Evolutionary conservation across 2,329 filamentous ascomycete genomes (phyloP), one percentile per base, ranked within the genome.

Genomic region (Botrytis porri): DNA sequence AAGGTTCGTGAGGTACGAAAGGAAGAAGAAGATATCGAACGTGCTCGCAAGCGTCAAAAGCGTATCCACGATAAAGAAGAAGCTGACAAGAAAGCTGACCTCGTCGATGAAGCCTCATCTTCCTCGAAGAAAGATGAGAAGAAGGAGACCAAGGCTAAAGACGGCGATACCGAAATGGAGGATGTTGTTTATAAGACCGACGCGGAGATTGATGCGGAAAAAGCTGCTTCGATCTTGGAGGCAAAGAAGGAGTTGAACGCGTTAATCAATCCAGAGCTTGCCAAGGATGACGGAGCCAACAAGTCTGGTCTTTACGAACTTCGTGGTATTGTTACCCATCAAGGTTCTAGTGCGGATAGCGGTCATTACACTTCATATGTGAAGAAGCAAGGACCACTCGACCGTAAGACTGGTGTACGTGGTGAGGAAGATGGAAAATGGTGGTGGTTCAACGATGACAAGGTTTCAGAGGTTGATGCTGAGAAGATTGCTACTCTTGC

Each of bases 361-460:
- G 96, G 96, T 12, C 96, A 99, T 83, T 99, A 99, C 86, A 99
- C 97, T 7, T 92, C 95, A 0, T 99, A 97, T 81, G 93, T 99
- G 78, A 99, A 98, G 88, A 98, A 99, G 87, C 87, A 91, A 75
- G 91, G 88, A 0, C 84, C 86, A 16, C 84, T 93, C 73, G 92
- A 97, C 78, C 86, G 91, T 25, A 89, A 90, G 79, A 93, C 91
- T 32, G 94, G 93, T 77, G 93, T 94, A 85, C 86, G 89, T 79
- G 89, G 88, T 71, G 90, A 92, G 80, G 94, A 97, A 80, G 94
- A 97, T 80, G 94, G 93, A 77, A 97, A 94, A 79, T 99, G 96
- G 96, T 99, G 96, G 95, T 99, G 96, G 95, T 99, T 99, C 87
- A 98, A 99, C 82, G 96, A 99, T 80, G 95, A 99, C 81, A 97